These are phyloP conservation scores for Psilocybe cyanescens DNA, from an alignment of 768 basidiomycete species.

Conservation along the genomic window DNA sequence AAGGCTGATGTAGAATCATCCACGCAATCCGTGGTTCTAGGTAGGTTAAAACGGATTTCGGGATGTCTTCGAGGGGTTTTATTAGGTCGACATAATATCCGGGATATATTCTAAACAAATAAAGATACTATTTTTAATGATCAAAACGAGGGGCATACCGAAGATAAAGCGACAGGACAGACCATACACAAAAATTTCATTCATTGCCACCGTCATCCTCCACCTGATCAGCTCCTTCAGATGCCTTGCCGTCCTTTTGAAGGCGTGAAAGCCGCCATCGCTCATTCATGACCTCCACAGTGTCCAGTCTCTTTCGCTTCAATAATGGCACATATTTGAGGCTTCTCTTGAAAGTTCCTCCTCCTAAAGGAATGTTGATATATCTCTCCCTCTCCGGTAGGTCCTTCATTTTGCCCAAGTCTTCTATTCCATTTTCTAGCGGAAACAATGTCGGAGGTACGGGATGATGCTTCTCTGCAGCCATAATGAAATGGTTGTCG, in stretches of 20 bases:
- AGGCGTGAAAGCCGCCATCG: constrained; percentile 58
- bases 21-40: constrained; percentile 42
- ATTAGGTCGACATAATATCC: background rate
- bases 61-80: constrained; percentile 18
- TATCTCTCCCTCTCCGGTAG: constrained; percentile 15
- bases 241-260: constrained; percentile 36
- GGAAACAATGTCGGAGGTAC: constrained; percentile 43
- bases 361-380: constrained; percentile 69
- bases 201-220: constrained; percentile 27
- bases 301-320: constrained; percentile 66
- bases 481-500: constrained; percentile 66
- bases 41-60: constrained; percentile 37
- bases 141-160: background rate
- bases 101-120: background rate
- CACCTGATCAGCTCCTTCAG: constrained; percentile 20
- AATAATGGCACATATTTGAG: constrained; percentile 72
- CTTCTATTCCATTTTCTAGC: constrained; percentile 27
- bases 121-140: background rate
- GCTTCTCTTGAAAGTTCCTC: constrained; percentile 64
- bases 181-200: constrained; percentile 11
- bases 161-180: background rate
- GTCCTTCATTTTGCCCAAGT: constrained; percentile 14
- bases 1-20: constrained; percentile 46
- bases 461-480: constrained; percentile 54
- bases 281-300: constrained; percentile 75